Base-by-base conservation (phyloP, 1,284 basidiomycete genomes). In the Erythrobasidium hasegawianum region DNA sequence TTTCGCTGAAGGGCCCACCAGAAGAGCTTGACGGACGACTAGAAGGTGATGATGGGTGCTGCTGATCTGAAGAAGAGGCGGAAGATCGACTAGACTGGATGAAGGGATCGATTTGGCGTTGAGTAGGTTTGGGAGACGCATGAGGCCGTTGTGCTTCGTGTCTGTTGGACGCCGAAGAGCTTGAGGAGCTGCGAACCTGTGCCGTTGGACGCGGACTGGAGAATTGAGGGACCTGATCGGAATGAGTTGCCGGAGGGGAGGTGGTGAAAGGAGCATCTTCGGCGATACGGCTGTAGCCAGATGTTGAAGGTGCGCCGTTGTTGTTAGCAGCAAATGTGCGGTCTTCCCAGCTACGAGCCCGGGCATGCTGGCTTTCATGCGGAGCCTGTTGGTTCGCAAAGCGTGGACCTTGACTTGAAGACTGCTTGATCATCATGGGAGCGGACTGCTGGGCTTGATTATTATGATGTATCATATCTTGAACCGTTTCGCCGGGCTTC, bases 401-500 rank as follows among this genome's bases (percentile, higher is more conserved):
- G 39, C 40, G 55, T 39, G 16, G 38, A 38, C 26, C 20, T 20
- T 59, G 58, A 9, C 18, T 13, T 2, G 11, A 45, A 20, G 26
- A 45, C 13, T 47, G 39, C 22, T 58, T 24, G n/a, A n/a, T n/a
- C 26, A 29, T 11, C 41, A 58, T 58, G n/a, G 2, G 1, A 3
- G 20, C 41, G 14, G 4, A 27, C n/a, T 16, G 27, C 22, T 41
- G 60, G 24, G 1, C 11, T 16, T 56, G 61, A 29, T 9, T 20
- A 41, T 45, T 53, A 33, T 33, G 54, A 26, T 49, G 53, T 41
- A 22, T 29, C 22, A 57, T 57, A 57, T 49, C 61, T 14, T 64
- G 61, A 39, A 64, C 33, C 11, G 61, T 64, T 18, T 64, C 61
- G 13, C 61, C 61, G 29, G 61, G 61, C 26, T 64, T 52, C 27